Evolutionary conservation across 164 flowering plant genomes (phyloP).

Genomic region (Macadamia tetraphylla): DNA sequence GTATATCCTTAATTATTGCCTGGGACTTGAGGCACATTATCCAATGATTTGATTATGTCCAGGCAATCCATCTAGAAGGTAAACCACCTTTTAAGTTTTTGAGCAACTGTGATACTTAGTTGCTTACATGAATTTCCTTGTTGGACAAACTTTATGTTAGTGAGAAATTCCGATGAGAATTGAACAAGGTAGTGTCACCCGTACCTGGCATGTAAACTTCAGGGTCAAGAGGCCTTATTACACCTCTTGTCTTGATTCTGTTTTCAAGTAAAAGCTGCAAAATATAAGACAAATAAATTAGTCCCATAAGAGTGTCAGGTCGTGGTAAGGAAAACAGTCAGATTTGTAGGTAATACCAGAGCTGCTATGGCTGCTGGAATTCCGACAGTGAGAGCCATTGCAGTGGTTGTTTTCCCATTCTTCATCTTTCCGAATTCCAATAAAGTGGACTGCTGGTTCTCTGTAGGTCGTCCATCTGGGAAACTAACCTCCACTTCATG

Average conservation of each 20-base stretch:
- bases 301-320: background rate
- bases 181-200: background rate
- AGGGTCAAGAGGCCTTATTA: conserved; percentile 74
- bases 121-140: background rate
- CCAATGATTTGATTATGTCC: too few relatives aligned
- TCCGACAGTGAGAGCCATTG: conserved; percentile 95
- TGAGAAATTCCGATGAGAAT: background rate
- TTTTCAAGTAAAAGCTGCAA: conserved; percentile 72
- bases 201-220: conserved; percentile 90
- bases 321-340: background rate
- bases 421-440: conserved; percentile 69
- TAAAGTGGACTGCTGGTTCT: conserved; percentile 61
- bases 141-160: background rate
- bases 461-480: conserved; percentile 48
- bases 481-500: conserved; percentile 80
- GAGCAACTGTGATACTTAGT: too few relatives aligned
- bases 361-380: conserved; percentile 94
- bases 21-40: too few relatives aligned
- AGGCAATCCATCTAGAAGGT: background rate
- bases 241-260: conserved; percentile 67
- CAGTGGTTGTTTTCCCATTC: conserved; percentile 53
- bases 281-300: conserved; percentile 1
- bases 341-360: conserved; percentile 40
- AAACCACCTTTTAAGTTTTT: too few relatives aligned
- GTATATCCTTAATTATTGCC: too few relatives aligned